A percentile compares a stretch with the other conserved stretches of the same genome.
These are phyloP conservation scores for Trichoderma guizhouense DNA, from an alignment of 2,329 filamentous ascomycete genomes.

Conservation along the genomic window DNA sequence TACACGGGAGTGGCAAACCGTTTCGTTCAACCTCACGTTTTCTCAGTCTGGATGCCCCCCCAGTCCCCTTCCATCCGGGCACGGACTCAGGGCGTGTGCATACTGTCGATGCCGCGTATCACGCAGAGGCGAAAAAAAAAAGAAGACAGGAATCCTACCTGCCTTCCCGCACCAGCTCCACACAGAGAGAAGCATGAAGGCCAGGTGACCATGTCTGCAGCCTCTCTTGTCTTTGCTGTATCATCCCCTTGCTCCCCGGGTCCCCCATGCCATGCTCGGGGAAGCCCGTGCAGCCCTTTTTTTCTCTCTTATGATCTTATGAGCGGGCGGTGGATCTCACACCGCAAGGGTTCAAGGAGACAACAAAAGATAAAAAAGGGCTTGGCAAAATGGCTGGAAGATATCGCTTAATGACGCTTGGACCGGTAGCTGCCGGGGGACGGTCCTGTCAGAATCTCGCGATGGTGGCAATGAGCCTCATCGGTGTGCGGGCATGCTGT, in stretches of 20 bases:
- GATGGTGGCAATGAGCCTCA: slow-evolving; percentile 3
- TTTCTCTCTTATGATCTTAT: no score
- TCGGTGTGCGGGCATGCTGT: not conserved
- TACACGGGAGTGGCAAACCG: slow-evolving; percentile 1
- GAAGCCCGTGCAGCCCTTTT: slow-evolving; percentile 1
- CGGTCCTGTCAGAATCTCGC: not conserved
- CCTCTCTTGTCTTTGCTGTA: not conserved
- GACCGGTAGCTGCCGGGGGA: not conserved
- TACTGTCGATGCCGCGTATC: not conserved
- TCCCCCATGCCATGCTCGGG: not conserved
- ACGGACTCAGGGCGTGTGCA: slow-evolving; percentile 13
- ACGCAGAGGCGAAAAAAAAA: not conserved
- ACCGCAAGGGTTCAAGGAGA: slow-evolving; percentile 2
- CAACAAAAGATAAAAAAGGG: not conserved
- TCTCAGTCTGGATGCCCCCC: not conserved
- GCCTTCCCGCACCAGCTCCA: slow-evolving; percentile 1
- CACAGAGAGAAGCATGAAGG: slow-evolving; percentile 1
- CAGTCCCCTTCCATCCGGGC: not conserved
- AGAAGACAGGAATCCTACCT: not conserved
- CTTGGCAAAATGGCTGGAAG: slow-evolving; percentile 10
- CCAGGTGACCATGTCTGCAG: slow-evolving; percentile 9
- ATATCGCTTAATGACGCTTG: slow-evolving; percentile 8
- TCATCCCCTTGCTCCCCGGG: not conserved
- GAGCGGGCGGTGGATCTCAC: not conserved
- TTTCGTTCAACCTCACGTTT: not conserved